These are phyloP conservation scores for Hirsutella rhossiliensis DNA, from an alignment of 2,329 filamentous ascomycete genomes.

Conservation along the genomic window DNA sequence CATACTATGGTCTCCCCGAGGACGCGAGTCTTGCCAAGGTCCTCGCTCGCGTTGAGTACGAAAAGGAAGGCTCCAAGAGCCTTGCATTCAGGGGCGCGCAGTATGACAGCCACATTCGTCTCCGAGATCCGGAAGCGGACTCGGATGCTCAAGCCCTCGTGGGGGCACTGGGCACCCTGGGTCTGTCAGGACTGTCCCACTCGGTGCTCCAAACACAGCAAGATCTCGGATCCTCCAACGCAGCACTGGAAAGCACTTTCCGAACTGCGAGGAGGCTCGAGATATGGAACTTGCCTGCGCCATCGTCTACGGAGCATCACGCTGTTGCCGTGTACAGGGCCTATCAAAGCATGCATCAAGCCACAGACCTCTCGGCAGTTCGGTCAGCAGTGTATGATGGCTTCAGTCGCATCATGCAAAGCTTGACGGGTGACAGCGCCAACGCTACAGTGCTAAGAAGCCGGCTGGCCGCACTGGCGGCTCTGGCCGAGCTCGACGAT, in stretches of 20 bases:
- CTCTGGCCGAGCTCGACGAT: constrained; percentile 73
- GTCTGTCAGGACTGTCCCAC: constrained; percentile 75
- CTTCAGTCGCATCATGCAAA: constrained; percentile 46
- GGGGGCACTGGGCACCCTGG: constrained; percentile 65
- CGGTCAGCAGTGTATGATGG: constrained; percentile 50
- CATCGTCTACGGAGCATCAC: constrained; percentile 47
- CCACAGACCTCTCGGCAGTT: constrained; percentile 41
- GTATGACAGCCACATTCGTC: constrained; percentile 72
- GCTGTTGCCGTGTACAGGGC: constrained; percentile 64
- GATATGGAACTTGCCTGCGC: constrained; percentile 81
- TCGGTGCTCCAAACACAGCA: constrained; percentile 61
- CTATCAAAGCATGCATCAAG: constrained; percentile 67
- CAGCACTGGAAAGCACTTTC: constrained; percentile 60
- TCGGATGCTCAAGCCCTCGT: constrained; percentile 59
- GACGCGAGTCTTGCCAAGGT: constrained; percentile 65
- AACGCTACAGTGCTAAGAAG: constrained; percentile 40
- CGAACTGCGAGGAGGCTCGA: constrained; percentile 71
- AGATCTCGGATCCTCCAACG: constrained; percentile 40
- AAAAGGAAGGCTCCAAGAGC: constrained; percentile 75
- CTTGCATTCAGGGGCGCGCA: constrained; percentile 84
- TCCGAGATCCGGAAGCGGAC: constrained; percentile 39
- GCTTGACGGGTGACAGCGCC: constrained; percentile 35
- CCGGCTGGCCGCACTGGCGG: constrained; percentile 52
- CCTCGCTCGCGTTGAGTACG: constrained; percentile 74
- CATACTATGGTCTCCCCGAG: constrained; percentile 85